phyloP scores from a whole-genome alignment of 306 rosid species.

The Fragaria nilgerrensis region DNA sequence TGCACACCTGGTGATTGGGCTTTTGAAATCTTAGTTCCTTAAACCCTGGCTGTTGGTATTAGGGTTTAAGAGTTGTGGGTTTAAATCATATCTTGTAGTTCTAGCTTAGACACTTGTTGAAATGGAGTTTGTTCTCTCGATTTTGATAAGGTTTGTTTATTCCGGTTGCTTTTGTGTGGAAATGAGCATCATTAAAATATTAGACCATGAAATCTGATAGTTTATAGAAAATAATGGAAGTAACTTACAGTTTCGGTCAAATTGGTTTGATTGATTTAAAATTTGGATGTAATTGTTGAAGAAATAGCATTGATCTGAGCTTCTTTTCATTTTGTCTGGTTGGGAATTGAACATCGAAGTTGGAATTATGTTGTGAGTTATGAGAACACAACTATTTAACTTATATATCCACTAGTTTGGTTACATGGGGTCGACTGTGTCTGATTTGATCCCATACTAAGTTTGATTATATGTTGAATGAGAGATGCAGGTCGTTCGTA shows the following conservation, averaged over 20 bases:
- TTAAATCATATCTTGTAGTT: background rate
- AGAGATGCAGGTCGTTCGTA: background rate
- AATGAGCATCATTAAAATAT: background rate
- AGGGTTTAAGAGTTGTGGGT: background rate
- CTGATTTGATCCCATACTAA: background rate
- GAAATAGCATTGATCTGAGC: background rate
- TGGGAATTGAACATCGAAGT: background rate
- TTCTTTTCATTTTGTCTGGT: background rate
- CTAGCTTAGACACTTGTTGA: background rate
- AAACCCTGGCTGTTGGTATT: background rate
- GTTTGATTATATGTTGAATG: background rate
- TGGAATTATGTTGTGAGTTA: background rate
- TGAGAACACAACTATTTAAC: background rate
- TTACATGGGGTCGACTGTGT: background rate
- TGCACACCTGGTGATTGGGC: background rate
- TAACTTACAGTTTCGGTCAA: background rate
- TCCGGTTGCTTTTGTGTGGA: background rate
- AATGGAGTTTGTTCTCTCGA: background rate
- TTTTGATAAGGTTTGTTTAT: background rate
- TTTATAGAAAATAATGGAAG: background rate
- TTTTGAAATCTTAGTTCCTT: background rate
- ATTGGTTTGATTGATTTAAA: background rate
- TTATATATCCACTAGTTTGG: too few species aligned
- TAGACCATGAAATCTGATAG: too few species aligned
- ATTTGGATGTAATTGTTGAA: background rate